These are phyloP conservation scores for Alternaria arbusti DNA, from an alignment of 2,329 filamentous ascomycete species.

Conservation along the genomic window DNA sequence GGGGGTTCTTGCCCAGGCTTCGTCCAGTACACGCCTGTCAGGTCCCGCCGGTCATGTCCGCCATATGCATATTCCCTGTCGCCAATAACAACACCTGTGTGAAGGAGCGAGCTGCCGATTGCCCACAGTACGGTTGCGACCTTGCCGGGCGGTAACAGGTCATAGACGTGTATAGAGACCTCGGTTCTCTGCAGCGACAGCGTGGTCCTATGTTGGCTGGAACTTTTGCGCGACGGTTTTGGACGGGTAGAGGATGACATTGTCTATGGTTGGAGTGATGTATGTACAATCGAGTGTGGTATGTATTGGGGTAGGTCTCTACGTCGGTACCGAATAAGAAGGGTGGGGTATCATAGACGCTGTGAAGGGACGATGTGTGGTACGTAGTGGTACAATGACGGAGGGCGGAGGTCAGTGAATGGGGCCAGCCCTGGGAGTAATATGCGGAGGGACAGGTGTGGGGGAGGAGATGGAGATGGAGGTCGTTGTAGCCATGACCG, in stretches of 20 bases:
- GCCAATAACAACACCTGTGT: slow-evolving; percentile 83
- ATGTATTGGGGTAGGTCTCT: slow-evolving; percentile 8
- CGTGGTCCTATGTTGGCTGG: slow-evolving; percentile 65
- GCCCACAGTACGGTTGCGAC: slow-evolving; percentile 80
- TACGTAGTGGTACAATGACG: slow-evolving; percentile 5
- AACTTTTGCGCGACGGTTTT: slow-evolving; percentile 51
- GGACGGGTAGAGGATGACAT: slow-evolving; percentile 43
- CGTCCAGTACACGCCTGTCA: slow-evolving; percentile 86
- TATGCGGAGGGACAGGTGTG: slow-evolving; percentile 16
- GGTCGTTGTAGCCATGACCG: slow-evolving; percentile 9
- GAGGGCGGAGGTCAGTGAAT: slow-evolving; percentile 11
- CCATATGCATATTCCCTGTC: slow-evolving; percentile 85
- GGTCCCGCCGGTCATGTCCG: slow-evolving; percentile 72
- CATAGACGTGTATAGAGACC: slow-evolving; percentile 78
- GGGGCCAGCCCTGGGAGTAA: slow-evolving; percentile 28
- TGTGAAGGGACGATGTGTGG: slow-evolving; percentile 6
- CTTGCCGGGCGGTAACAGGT: slow-evolving; percentile 76
- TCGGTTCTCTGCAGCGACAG: slow-evolving; percentile 75
- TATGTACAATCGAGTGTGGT: slow-evolving; percentile 7
- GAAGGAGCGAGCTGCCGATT: slow-evolving; percentile 76
- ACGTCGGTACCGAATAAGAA: slow-evolving; percentile 9
- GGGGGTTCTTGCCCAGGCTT: slow-evolving; percentile 73
- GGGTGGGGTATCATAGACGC: slow-evolving; percentile 21
- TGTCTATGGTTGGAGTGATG: slow-evolving; percentile 3
- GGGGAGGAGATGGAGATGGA: neutral